Conservation (phyloP, 1,284 basidiomycete genomes). For the Anthracocystis panici-leucophaei region DNA sequence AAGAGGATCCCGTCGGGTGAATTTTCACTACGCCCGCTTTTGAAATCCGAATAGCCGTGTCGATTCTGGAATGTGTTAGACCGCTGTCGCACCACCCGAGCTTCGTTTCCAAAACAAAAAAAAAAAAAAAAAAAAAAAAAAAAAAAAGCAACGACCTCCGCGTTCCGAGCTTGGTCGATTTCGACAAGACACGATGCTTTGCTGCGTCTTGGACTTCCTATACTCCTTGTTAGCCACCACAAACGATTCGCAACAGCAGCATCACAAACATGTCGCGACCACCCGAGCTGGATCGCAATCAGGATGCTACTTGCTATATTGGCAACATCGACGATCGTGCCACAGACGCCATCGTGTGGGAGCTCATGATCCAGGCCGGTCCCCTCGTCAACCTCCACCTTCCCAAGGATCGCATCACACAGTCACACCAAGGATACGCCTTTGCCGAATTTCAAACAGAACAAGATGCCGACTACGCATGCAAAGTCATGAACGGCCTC, state of each 20-base stretch:
- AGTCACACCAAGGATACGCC: slow-evolving; percentile 97
- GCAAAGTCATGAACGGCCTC: slow-evolving; percentile 99
- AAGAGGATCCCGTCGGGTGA: slow-evolving; percentile 1
- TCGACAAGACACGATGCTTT: slow-evolving; percentile 1
- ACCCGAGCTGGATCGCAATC: slow-evolving; percentile 64
- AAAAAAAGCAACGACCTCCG: background rate
- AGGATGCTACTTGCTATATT: slow-evolving; percentile 69
- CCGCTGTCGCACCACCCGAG: background rate
- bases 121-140: background rate
- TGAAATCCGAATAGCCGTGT: background rate
- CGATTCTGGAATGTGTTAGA: background rate
- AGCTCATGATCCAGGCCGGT: slow-evolving; percentile 97
- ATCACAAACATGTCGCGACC: slow-evolving; percentile 53
- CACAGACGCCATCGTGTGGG: slow-evolving; percentile 94
- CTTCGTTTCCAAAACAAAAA: background rate
- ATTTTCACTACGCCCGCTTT: background rate
- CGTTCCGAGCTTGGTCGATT: background rate
- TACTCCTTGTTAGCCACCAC: background rate
- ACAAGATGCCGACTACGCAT: slow-evolving; percentile 98
- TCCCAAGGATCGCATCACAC: slow-evolving; percentile 99
- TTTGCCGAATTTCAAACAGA: slow-evolving; percentile 99
- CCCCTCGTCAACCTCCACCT: slow-evolving; percentile 86
- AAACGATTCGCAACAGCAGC: background rate
- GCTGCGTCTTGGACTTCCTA: background rate
- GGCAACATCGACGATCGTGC: slow-evolving; percentile 97